A percentile compares a stretch with the other conserved stretches of the same genome.
Evolutionary conservation across 495 filamentous ascomycete species (phyloP).

Genomic region (Penicillium dipodomyicola): DNA sequence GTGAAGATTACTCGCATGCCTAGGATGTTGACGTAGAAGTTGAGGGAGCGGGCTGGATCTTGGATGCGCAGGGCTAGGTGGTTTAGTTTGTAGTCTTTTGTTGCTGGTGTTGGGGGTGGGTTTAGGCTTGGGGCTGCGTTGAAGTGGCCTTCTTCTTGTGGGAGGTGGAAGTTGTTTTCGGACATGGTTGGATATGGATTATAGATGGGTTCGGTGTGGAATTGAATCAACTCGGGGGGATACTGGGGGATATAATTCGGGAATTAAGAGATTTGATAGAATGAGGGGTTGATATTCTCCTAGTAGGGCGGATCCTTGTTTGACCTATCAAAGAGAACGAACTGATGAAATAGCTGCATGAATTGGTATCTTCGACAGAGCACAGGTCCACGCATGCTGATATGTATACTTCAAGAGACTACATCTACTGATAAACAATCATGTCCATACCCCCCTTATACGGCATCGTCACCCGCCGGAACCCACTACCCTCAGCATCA

Average conservation of each 20-base stretch:
- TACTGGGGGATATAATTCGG: not conserved
- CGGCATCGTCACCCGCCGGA: conserved; percentile 22
- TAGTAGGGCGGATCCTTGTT: not conserved
- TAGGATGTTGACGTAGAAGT: conserved; percentile 48
- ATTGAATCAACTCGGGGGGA: not conserved
- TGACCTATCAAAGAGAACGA: not conserved
- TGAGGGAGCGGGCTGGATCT: conserved; percentile 37
- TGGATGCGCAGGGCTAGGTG: conserved; percentile 44
- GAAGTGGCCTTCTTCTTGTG: conserved; percentile 29
- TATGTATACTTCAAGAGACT: not conserved
- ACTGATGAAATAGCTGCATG: not conserved
- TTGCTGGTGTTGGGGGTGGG: conserved; percentile 31
- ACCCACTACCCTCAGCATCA: conserved; percentile 19
- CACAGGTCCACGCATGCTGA: not conserved
- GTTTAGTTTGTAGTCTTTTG: conserved; percentile 44
- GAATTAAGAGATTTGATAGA: not conserved
- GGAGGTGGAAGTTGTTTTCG: conserved; percentile 14
- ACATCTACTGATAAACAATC: conserved; percentile 22
- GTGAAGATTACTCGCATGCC: conserved; percentile 51
- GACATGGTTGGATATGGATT: not conserved
- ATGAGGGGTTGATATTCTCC: not conserved
- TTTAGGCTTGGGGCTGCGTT: conserved; percentile 29
- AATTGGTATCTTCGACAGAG: not conserved
- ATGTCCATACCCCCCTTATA: conserved; percentile 26
- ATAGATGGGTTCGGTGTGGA: not conserved